Base-by-base conservation (phyloP, 208 protist genomes). In the Porcisia hertigi region DNA sequence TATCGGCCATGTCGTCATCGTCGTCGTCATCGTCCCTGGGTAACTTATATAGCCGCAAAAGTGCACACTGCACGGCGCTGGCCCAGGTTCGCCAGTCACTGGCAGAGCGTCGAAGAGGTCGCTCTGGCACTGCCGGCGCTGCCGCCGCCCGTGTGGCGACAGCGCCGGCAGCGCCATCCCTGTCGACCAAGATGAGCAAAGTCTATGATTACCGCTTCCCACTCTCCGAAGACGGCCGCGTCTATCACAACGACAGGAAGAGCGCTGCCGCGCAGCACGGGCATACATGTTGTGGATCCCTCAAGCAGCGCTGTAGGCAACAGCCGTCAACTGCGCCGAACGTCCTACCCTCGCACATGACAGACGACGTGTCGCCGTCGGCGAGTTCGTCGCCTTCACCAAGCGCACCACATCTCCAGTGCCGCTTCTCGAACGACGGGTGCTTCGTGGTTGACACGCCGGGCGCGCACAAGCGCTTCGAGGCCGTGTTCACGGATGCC, bases 361-460 rank as follows among this genome's bases (percentile, higher is more conserved):
- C 30, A 11, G 34, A 64, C 14, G 34, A 36, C 12, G 34, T 6
- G 0, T 18, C 34, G 30, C 64, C 55, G 36, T 76, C 72, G 36
- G 49, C 43, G 47, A 60, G 60, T 16, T 49, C 62, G 4, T 45
- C 60, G 18, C 47, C 71, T 16, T 64, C 49, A 34, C 9, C 62
- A 25, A 16, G 47, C 41, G 5, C 65, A 12, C 16, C 65, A 3
- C 11, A 41, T n/a, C 65, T 25, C 3, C 39, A 55, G 18, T 73
- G 81, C 0, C 73, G 71, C 12, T 62, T 79, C 55, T 77, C 81
- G 4, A 77, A 82, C 73, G 79, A 82, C 70, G 63, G 71, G 1
- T 73, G 81, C 20, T 86, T 82, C 58, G 60, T 80, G 7, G 16
- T 69, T 14, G 72, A 79, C 47, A 64, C 79, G 9, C 47, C 79